Conservation (phyloP, 495 filamentous ascomycete species). For the Penicillium paxilli region DNA sequence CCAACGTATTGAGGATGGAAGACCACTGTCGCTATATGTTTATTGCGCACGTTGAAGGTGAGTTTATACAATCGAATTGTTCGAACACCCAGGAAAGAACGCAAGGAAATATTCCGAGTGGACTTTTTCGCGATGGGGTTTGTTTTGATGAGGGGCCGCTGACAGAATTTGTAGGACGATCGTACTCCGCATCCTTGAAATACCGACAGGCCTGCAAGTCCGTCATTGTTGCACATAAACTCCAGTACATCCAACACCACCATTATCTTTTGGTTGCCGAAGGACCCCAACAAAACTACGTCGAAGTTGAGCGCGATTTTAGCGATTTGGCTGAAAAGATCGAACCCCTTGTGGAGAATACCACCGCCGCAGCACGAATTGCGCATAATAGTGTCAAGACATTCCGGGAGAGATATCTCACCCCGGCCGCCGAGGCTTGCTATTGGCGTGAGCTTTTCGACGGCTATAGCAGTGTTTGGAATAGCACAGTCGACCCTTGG, state of each 20-base stretch:
- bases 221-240: constrained; percentile 53
- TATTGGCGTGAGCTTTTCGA: constrained; percentile 57
- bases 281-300: constrained; percentile 61
- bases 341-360: constrained; percentile 43
- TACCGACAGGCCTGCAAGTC: constrained; percentile 62
- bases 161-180: constrained; percentile 30
- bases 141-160: background rate
- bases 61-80: too few species aligned
- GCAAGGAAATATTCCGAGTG: too few species aligned
- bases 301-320: constrained; percentile 59
- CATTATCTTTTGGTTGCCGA: constrained; percentile 38
- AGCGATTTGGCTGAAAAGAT: constrained; percentile 56
- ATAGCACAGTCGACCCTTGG: constrained; percentile 28
- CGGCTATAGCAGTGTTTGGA: constrained; percentile 47
- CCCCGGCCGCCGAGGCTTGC: constrained; percentile 58
- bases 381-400: constrained; percentile 54
- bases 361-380: constrained; percentile 48
- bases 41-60: constrained; percentile 59
- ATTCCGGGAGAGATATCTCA: constrained; percentile 60
- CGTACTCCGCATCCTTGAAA: constrained; percentile 57
- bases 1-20: constrained; percentile 47
- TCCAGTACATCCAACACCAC: constrained; percentile 49
- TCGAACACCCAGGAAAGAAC: too few species aligned
- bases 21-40: constrained; percentile 62
- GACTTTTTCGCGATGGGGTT: too few species aligned